Evolutionary conservation across 2,329 filamentous ascomycete species (phyloP), one percentile per base, ranked within the genome.

Genomic region (Diaporthe caulivora): DNA sequence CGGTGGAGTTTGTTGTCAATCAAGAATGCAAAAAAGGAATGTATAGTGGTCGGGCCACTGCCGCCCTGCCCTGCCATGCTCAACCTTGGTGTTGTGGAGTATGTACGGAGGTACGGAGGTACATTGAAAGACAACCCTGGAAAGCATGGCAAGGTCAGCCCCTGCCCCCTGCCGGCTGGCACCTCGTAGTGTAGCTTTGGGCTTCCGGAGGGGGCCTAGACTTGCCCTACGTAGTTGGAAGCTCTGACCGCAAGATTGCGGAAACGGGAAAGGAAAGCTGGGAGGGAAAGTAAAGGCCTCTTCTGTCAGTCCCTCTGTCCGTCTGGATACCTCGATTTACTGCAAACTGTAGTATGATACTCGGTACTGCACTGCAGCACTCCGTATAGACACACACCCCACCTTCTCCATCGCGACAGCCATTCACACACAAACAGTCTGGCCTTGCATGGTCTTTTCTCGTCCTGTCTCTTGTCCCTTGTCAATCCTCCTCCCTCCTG

Each of bases 161-260:
- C 62, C 47, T 53, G 62, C 51, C 62, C 62, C 62, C 62, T 51
- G 31, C 31, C 31, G 54, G 34, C 55, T 58, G 55, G 55, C 55
- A 24, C 34, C 55, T 58, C 24, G 13, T 24, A 29, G 24, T 1
- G 51, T 2, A 13, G 18, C 24, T 15, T 53, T 5, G 47, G 21
- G 3, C 2, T 2, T 3, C 26, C n/a, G 6, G 24, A 13, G 60
- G 54, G 31, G 47, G 44, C 51, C 62, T 67, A 51, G 62, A 67
- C 62, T 53, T 31, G 15, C 47, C 62, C 37, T 49, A n/a, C 31
- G 29, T 21, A 51, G 37, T 7, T 37, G 44, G 31, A 67, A 67
- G 62, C 62, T 67, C 62, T 67, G 62, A 67, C 62, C 62, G 62
- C 62, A 67, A 67, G 62, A 67, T 67, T 67, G 62, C n/a, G 47